Base-by-base conservation (phyloP, 257 asterid species). In the Solanum pennellii region DNA sequence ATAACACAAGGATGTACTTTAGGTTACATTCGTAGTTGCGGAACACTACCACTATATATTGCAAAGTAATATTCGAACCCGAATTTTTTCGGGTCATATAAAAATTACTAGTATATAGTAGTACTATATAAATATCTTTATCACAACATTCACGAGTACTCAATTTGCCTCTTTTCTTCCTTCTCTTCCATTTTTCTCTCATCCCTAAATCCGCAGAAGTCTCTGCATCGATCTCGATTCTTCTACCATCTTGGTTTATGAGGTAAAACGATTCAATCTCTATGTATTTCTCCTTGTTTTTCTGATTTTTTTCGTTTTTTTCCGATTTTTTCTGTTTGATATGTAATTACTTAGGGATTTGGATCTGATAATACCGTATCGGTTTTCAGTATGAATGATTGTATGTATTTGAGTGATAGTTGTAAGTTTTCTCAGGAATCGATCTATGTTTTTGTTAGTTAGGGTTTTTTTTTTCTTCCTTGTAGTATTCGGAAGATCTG, bases 191-290 rank as follows among this genome's bases (percentile, higher is more conserved):
- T 27, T 49, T 49, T 10, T 18, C 71, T 49, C 71, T 18, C 42
- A 25, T 79, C 84, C 27, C 42, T 20, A 31, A 39, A 31, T 18
- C 8, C 45, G 44, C 71, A 82, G 16, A 82, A 47, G 68, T 80
- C 68, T 80, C 42, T 80, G 42, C 42, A 80, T 27, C 41, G 66
- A 80, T 49, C 47, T 68, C 56, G 77, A 47, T n/a, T 33, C 25
- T 25, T 68, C 83, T 86, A 33, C 35, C 83, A 72, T 86, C 87
- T 72, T 86, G 68, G 87, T 86, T 86, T 86, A 86, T 86, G 87
- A 86, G 87, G 87, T 86, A 72, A 72, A 69, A 21, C 69, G 83
- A 69, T 65, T n/a, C 37, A 47, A 9, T 20, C 12, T 86, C 44
- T 23, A 1, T 84, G 18, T 66, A 3, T 65, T 0, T 33, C 13